Percentiles rank a stretch among this genome's conserved stretches.
These are phyloP conservation scores for Rhododendron vialii DNA, from an alignment of 148 eudicot genomes.

Conservation along the genomic window DNA sequence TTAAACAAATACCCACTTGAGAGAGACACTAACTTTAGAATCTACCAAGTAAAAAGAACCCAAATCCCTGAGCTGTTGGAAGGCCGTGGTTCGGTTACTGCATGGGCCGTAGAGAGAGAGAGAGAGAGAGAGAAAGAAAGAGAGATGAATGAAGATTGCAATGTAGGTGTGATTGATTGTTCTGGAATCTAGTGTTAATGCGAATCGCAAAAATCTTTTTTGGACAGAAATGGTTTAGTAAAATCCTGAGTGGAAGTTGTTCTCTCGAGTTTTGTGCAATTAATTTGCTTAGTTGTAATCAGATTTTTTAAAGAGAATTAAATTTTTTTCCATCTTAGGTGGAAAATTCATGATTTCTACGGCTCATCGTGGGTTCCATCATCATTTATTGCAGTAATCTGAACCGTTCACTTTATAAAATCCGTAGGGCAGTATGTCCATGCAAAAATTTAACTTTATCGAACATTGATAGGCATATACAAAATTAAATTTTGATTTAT, in stretches of 20 bases:
- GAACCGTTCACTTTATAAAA: no score
- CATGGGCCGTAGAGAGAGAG: not conserved
- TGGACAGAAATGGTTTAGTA: not conserved
- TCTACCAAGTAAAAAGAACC: not conserved
- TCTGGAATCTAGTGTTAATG: not conserved
- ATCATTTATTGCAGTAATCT: no score
- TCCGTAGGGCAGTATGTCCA: no score
- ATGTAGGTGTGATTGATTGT: not conserved
- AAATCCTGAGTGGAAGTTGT: not conserved
- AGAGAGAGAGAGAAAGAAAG: not conserved
- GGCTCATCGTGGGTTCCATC: fast-evolving
- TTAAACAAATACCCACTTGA: not conserved
- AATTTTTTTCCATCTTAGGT: no score
- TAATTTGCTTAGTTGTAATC: not conserved
- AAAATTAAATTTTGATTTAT: no score
- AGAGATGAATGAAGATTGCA: not conserved
- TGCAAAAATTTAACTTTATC: no score
- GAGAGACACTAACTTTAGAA: not conserved
- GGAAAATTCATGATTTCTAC: no score
- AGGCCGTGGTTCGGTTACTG: not conserved
- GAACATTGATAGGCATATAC: no score
- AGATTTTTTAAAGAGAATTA: not conserved
- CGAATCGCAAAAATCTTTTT: not conserved
- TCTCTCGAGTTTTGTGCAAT: not conserved
- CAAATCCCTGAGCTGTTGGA: not conserved